Evolutionary conservation across 805 yeast species (phyloP), one percentile per base, ranked within the genome.

Genomic region (Candida qinlingensis): DNA sequence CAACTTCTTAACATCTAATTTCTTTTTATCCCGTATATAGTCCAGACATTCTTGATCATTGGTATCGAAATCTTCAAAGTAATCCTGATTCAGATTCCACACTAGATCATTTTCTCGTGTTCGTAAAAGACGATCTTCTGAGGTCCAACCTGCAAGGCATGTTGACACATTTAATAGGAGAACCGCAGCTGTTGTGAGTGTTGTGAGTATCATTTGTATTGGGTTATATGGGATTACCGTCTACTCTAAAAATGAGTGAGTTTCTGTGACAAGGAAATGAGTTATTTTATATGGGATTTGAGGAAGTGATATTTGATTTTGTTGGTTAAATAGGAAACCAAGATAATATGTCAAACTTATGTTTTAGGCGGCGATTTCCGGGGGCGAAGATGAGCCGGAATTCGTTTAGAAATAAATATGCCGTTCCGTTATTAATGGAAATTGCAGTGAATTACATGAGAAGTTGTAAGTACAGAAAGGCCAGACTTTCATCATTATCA

Each of bases 1-100:
- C 1, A 69, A 51, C 26, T 60, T 57, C 27, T 59, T 56, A 4
- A 48, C 10, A 2, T 47, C 31, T 2, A 53, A 11, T 3, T 31
- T 35, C 19, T 51, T 49, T 4, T 37, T n/a, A 6, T 19, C 19
- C 19, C 37, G 41, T 6, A 54, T 13, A 30, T 51, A 54, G 2
- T 44, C 34, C 10, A 51, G 26, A 1, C 51, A 45, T 6, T 48
- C 51, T 6, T 41, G 25, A 25, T 47, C 47, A 29, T 49, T 30
- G 7, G 42, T 37, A 9, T 49, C 46, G 42, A 44, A 54, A 7
- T 46, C 53, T 13, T 50, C 45, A 31, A 59, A 55, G 26, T 53
- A 53, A 35, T 59, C 61, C 0, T 29, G 10, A 30, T 52, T 41
- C 36, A 53, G 37, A n/a, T 44, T 40, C 13, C 47, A 12, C 7